Conservation (phyloP, 164 flowering plant genomes). For the Annona cherimola region DNA sequence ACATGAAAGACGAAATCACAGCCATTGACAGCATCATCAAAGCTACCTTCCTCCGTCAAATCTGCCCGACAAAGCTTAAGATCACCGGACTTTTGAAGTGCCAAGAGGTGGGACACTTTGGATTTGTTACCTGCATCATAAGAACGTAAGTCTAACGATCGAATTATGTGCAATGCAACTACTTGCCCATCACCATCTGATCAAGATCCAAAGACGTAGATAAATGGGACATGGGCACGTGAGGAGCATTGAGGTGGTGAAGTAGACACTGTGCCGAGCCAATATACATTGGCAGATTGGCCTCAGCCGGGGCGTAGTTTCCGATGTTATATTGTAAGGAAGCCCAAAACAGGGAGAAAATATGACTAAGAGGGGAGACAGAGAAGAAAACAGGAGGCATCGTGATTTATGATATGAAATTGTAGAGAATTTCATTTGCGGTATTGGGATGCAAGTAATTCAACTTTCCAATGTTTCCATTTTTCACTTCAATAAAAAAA, state of each 20-base stretch:
- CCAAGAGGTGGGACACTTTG: constrained; percentile 13
- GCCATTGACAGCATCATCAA: constrained; percentile 46
- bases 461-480: too few relatives aligned
- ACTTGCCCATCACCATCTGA: background rate
- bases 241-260: background rate
- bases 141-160: background rate
- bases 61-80: constrained; percentile 52
- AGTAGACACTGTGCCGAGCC: background rate
- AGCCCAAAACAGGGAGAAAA: too few relatives aligned
- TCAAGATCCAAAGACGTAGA: background rate
- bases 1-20: constrained; percentile 68
- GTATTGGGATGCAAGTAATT: too few relatives aligned
- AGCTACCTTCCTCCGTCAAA: constrained; percentile 56
- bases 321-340: too few relatives aligned
- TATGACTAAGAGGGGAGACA: too few relatives aligned
- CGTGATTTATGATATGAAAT: too few relatives aligned
- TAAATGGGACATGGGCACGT: background rate
- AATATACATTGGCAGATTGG: too few relatives aligned
- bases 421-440: too few relatives aligned
- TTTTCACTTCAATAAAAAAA: too few relatives aligned
- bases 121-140: constrained; percentile 9
- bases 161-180: background rate
- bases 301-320: too few relatives aligned
- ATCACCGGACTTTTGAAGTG: constrained; percentile 3
- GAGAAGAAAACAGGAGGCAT: too few relatives aligned